Percentiles rank a stretch among this genome's conserved stretches.
phyloP scores from a whole-genome alignment of 495 filamentous ascomycete species.

The Apodospora peruviana region DNA sequence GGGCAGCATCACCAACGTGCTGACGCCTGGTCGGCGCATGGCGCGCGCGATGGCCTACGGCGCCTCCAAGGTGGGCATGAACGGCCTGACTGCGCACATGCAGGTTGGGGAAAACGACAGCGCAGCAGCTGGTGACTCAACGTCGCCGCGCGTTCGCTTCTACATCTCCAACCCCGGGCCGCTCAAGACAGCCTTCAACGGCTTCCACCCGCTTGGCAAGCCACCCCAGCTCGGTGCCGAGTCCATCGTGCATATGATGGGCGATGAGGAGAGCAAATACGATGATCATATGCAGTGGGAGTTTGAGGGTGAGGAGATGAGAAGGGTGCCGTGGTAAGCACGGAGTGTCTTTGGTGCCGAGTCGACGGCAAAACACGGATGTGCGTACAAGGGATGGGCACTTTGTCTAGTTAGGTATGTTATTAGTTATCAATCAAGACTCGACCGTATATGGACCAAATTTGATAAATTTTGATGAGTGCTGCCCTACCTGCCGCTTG shows the following conservation, averaged over 20 bases:
- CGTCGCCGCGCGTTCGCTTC: not conserved
- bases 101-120: slow-evolving; percentile 1
- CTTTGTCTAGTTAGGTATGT: no score
- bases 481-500: no score
- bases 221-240: not conserved
- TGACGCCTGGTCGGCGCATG: not conserved
- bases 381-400: no score
- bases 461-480: no score
- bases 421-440: no score
- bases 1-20: not conserved
- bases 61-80: not conserved
- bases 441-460: no score
- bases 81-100: not conserved
- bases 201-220: not conserved
- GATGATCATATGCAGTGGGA: not conserved
- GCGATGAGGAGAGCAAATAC: not conserved
- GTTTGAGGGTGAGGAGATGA: slow-evolving; percentile 2
- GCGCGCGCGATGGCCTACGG: not conserved
- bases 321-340: slow-evolving; percentile 1
- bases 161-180: not conserved
- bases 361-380: no score
- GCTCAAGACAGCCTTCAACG: not conserved
- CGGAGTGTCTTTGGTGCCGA: not conserved
- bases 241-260: not conserved
- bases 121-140: not conserved